phyloP scores from a whole-genome alignment of 345 rosid genomes.

The Aquilaria sinensis region DNA sequence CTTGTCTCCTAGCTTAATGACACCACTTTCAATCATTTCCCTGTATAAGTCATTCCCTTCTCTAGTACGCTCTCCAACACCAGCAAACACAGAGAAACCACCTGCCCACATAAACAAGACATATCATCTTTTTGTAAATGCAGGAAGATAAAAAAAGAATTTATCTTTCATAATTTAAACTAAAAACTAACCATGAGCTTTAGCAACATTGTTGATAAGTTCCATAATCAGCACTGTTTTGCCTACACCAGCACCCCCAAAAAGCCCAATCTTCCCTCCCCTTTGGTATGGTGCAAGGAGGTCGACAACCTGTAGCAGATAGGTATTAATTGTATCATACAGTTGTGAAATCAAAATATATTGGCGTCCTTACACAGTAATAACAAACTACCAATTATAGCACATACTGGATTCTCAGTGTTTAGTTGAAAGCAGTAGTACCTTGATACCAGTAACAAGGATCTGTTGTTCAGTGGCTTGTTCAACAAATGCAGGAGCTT shows the following conservation, averaged over 20 bases:
- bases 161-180: too few relatives aligned
- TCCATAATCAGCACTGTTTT: constrained; percentile 96
- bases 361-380: not conserved
- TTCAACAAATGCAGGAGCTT: constrained; percentile 83
- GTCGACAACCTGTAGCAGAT: constrained; percentile 55
- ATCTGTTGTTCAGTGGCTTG: constrained; percentile 87
- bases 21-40: constrained; percentile 96
- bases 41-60: constrained; percentile 95
- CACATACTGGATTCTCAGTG: not conserved
- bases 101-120: constrained; percentile 29
- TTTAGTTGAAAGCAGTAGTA: constrained; percentile 4
- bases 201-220: constrained; percentile 87
- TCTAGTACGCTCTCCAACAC: constrained; percentile 93
- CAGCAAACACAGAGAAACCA: constrained; percentile 97
- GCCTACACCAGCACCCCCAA: constrained; percentile 96
- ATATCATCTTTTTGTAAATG: not conserved
- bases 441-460: constrained; percentile 92
- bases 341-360: too few relatives aligned
- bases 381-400: too few relatives aligned
- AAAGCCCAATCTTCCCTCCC: constrained; percentile 94
- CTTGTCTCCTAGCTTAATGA: constrained; percentile 89
- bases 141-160: not conserved
- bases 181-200: constrained; percentile 69
- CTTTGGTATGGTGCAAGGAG: constrained; percentile 92
- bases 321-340: not conserved